Evolutionary conservation across 768 basidiomycete genomes (phyloP).

Genomic region (Leccinum subtestaceum): DNA sequence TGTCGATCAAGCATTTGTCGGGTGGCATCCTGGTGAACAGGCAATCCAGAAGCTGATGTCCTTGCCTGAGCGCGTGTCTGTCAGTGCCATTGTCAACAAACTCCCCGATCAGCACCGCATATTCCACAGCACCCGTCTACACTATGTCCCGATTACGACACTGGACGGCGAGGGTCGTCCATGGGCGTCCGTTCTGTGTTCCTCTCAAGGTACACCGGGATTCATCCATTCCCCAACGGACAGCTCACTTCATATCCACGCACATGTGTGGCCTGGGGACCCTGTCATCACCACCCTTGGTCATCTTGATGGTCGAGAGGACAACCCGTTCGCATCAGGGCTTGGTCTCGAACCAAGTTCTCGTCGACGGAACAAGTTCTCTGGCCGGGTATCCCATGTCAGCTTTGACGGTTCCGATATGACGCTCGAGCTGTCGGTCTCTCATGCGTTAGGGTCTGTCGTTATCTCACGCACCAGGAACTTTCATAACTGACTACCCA

Average conservation of each 20-base stretch:
- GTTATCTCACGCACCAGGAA: background rate
- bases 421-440: slow-evolving; percentile 43
- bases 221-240: slow-evolving; percentile 30
- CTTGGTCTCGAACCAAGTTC: slow-evolving; percentile 59
- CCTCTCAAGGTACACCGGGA: slow-evolving; percentile 22
- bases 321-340: slow-evolving; percentile 45
- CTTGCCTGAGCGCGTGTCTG: slow-evolving; percentile 22
- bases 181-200: slow-evolving; percentile 34
- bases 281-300: slow-evolving; percentile 44
- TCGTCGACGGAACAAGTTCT: slow-evolving; percentile 61
- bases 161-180: slow-evolving; percentile 31
- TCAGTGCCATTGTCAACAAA: slow-evolving; percentile 22
- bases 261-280: slow-evolving; percentile 44
- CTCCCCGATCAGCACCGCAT: slow-evolving; percentile 33
- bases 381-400: slow-evolving; percentile 42
- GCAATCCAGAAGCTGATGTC: slow-evolving; percentile 26
- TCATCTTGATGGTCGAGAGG: slow-evolving; percentile 6
- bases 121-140: slow-evolving; percentile 30
- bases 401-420: slow-evolving; percentile 29
- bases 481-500: background rate
- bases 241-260: slow-evolving; percentile 20
- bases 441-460: slow-evolving; percentile 56
- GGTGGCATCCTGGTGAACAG: slow-evolving; percentile 42
- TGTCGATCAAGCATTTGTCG: slow-evolving; percentile 28
- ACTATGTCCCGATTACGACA: slow-evolving; percentile 33